A percentile compares a stretch with the other conserved stretches of the same genome.
Conservation (phyloP, 495 filamentous ascomycete genomes). For the Penicillium soppii region DNA sequence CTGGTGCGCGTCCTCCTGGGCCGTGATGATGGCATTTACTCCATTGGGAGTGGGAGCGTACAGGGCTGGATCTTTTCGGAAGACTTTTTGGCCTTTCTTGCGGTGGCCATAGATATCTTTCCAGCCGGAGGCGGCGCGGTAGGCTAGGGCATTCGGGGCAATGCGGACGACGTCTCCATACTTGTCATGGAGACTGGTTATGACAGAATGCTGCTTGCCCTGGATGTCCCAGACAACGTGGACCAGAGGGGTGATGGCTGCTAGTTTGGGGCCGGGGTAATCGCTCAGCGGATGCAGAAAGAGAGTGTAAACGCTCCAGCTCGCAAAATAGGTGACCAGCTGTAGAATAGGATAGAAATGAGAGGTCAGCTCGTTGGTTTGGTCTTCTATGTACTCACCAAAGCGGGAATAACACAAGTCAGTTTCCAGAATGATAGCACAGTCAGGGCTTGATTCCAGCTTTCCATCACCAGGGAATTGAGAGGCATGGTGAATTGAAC, state of each 20-base stretch:
- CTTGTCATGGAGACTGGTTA: conserved; percentile 44
- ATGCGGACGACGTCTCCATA: conserved; percentile 58
- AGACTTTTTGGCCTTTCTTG: conserved; percentile 28
- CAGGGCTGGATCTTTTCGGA: conserved; percentile 35
- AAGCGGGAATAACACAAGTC: neutral
- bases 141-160: conserved; percentile 53
- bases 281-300: conserved; percentile 15
- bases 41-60: conserved; percentile 26
- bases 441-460: neutral
- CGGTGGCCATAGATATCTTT: conserved; percentile 58
- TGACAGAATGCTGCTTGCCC: conserved; percentile 18
- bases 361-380: neutral
- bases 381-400: conserved; percentile 2
- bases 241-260: conserved; percentile 15
- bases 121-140: conserved; percentile 51
- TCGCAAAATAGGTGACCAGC: conserved; percentile 2
- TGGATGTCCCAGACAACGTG: conserved; percentile 19
- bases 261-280: conserved; percentile 21
- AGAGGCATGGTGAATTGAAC: neutral
- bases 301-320: conserved; percentile 9
- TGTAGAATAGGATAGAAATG: neutral
- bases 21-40: conserved; percentile 28
- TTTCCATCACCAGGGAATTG: neutral
- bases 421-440: neutral
- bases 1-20: conserved; percentile 44